Conservation (phyloP, 176 grass and related monocot genomes). For the Avena atlantica region DNA sequence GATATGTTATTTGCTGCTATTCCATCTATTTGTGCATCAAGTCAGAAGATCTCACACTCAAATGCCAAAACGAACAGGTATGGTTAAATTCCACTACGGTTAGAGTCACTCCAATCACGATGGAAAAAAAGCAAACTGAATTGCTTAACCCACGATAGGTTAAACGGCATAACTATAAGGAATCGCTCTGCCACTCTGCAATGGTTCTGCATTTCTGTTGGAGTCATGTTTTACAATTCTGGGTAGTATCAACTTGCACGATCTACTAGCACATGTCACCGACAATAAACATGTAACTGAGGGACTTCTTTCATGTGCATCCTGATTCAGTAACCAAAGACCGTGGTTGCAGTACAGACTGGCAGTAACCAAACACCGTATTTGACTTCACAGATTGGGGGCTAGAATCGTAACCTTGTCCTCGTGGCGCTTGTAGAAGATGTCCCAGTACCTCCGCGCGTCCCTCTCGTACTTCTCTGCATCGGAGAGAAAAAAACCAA, state of each 20-base stretch:
- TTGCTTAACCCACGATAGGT: background rate
- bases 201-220: background rate
- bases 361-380: background rate
- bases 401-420: constrained; percentile 57
- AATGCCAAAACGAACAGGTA: too few species aligned
- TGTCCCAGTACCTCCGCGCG: constrained; percentile 92
- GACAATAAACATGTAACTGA: background rate
- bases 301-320: background rate
- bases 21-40: too few species aligned
- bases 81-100: too few species aligned
- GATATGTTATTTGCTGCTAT: too few species aligned
- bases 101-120: too few species aligned
- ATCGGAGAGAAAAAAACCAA: background rate
- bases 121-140: background rate
- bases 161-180: background rate
- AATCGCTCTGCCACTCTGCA: background rate
- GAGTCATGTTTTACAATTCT: background rate
- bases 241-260: background rate
- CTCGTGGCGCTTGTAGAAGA: constrained; percentile 96
- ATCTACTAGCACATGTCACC: background rate
- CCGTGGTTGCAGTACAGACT: background rate
- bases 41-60: background rate
- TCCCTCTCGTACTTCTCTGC: constrained; percentile 95
- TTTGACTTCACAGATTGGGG: background rate
- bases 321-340: background rate